Base-by-base conservation (phyloP, 2,329 filamentous ascomycete genomes). In the Elsinoe perseae region DNA sequence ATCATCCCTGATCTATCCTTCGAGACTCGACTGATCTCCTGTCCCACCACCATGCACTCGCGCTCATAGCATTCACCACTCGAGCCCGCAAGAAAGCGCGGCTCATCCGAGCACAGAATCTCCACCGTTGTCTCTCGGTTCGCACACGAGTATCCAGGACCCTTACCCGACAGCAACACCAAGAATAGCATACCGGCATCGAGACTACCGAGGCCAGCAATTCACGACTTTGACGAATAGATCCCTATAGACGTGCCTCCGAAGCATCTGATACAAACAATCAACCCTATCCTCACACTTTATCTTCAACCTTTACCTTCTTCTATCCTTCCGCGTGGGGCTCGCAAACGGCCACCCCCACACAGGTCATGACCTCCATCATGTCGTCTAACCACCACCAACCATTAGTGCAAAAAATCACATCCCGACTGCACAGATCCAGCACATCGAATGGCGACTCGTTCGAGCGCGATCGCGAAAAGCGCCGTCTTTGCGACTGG, bases 381-480 rank as follows among this genome's bases (percentile, higher is more conserved):
- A 58, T 54, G 50, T 58, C 38, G 36, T 52, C 48, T 23, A 44
- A 44, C 18, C 28, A 52, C 48, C 53, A 56, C 40, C 53, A 56
- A 36, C 53, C 53, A 14, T 18, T 69, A 18, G 60, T 70, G 54
- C 60, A 64, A 44, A 67, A 69, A 56, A 65, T 70, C 54, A 61
- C 65, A 43, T 66, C 67, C 56, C 66, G 66, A 50, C 65, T 70
- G 38, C 68, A 70, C 59, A 66, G 68, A 60, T 62, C 63, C 57
- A 65, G 66, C 61, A 61, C 56, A 38, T 56, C 43, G 32, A 58
- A 63, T 32, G 58, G 59, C 54, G 52, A 46, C 56, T 50, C 69
- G 38, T 65, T 62, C 61, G 68, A 67, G 59, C 74, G 73, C 62
- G 74, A 77, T 57, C 68, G 75, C 46, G 75, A 78, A 67, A 76